Evolutionary conservation across 1,284 basidiomycete genomes (phyloP), one percentile per base, ranked within the genome.

Genomic region (Mycosarcoma mackinlayi): DNA sequence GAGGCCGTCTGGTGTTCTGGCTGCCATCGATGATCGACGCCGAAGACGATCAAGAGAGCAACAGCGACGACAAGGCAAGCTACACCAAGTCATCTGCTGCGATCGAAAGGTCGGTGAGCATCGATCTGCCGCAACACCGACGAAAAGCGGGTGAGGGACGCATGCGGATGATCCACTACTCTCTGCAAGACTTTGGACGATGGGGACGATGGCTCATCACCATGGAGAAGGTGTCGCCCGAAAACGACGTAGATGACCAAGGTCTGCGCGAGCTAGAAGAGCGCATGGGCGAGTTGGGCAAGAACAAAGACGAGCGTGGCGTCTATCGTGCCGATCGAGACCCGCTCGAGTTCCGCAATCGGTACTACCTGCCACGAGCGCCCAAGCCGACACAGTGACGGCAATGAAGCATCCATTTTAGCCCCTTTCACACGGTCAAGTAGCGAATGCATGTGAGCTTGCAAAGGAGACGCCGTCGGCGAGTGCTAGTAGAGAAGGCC

Each of bases 171-270:
- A 55, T 93, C 27, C 90, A 91, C 0, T 96, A 97, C 80, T 94
- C 92, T 39, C 84, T 94, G 72, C 95, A 99, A 83, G 90, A 92
- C 80, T 99, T 97, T 82, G 94, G 94, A 13, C 91, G 90, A 34
- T 99, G 95, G 95, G 93, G 93, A 3, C 86, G 95, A 63, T 75
- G 78, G 65, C 59, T 82, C 13, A 79, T 79, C 42, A 79, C 77
- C 6, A 55, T 79, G 53, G 70, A 79, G 52, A 79, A 78, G 64
- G 48, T 73, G 3, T 54, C 62, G 24, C 55, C 61, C 6, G 66
- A 66, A 41, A 56, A 63, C 46, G 60, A 64, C 21, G 68, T 66
- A 11, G 67, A 53, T 28, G 55, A 65, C n/a, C 45, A 62, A 21
- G 51, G 51, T 6, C 34, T 62, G 47, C 57, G 56, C 19, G 71